Evolutionary conservation across 768 basidiomycete genomes (phyloP).

Genomic region (Leccinum subgranulosum): DNA sequence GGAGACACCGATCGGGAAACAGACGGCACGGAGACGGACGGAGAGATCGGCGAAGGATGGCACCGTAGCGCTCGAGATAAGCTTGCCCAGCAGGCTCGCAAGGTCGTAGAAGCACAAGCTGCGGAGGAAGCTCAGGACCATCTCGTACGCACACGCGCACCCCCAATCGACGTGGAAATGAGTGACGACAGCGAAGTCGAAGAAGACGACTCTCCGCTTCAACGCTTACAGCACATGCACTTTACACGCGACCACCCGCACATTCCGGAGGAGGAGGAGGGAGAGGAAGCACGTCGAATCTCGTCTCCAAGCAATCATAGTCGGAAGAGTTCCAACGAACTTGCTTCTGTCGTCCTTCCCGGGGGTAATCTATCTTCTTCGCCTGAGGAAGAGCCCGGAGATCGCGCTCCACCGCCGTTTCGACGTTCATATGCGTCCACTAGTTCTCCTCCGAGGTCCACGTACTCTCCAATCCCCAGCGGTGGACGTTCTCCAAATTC

Average conservation of each 20-base stretch:
- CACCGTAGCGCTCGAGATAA: slow-evolving; percentile 62
- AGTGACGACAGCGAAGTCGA: slow-evolving; percentile 78
- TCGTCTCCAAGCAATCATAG: slow-evolving; percentile 25
- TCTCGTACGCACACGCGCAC: slow-evolving; percentile 41
- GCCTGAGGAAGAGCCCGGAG: slow-evolving; percentile 7
- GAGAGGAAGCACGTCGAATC: slow-evolving; percentile 34
- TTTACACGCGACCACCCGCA: slow-evolving; percentile 50
- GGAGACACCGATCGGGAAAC: slow-evolving; percentile 44
- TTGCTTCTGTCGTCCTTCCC: slow-evolving; percentile 34
- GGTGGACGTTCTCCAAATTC: slow-evolving; percentile 20
- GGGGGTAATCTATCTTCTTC: slow-evolving; percentile 6
- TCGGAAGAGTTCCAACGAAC: slow-evolving; percentile 19
- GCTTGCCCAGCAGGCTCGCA: slow-evolving; percentile 67
- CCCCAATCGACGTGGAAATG: slow-evolving; percentile 71
- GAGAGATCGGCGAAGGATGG: slow-evolving; percentile 57
- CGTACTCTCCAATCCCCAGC: slow-evolving; percentile 18
- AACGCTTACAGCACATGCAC: slow-evolving; percentile 37
- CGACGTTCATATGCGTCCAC: slow-evolving; percentile 12
- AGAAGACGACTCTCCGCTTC: slow-evolving; percentile 45
- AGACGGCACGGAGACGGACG: slow-evolving; percentile 51
- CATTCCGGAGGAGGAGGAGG: slow-evolving; percentile 73
- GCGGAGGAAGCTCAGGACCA: slow-evolving; percentile 46
- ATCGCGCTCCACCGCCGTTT: slow-evolving; percentile 16
- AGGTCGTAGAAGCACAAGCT: slow-evolving; percentile 46
- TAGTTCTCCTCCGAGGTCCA: slow-evolving; percentile 15